Base-by-base conservation (phyloP, 2,329 filamentous ascomycete species). In the Calonectria crousiana region DNA sequence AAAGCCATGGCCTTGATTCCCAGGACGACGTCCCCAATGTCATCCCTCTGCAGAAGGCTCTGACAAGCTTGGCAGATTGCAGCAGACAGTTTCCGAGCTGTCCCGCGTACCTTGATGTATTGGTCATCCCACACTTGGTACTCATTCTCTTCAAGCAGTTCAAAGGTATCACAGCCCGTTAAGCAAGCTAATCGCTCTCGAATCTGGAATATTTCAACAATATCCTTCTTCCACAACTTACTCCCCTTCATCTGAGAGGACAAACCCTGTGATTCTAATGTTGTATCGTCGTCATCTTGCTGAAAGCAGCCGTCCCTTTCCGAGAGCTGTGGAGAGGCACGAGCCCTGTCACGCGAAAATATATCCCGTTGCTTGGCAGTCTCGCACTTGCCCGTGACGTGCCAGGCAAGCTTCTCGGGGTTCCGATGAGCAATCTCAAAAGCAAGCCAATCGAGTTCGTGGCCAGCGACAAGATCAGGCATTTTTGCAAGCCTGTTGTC, bases 41-140 rank as follows among this genome's bases (percentile, higher is more conserved):
- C 56, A 14, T 60, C 34, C 16, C 56, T 26, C 23, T 38, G 34
- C 5, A 60, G 18, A 28, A 60, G 56, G 18, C n/a, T 60, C 23
- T 60, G 56, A 10, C 56, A 60, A n/a, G 56, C 56, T 60, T 60
- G 56, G 23, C 56, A 60, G 26, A 60, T 60, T 18, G 56, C 56
- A 11, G 56, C 56, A 4, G 56, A 60, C 14, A 60, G 9, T 23
- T 60, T 60, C 36, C 56, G n/a, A 9, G 56, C 56, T 5, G 23
- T 28, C 11, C 3, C 34, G 34, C 56, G 56, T 6, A 60, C 56
- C 34, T 60, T 60, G 34, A 60, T 34, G 23, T 60, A 60, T 41
- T 60, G 56, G 34, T 60, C 56, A 14, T 60, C 56, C 56, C 56
- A 60, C 6, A 60, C 34, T 10, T 38, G 56, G 9, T 60, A 60